phyloP scores from a whole-genome alignment of 2,329 filamentous ascomycete species.

The Sarocladiaceae sp. region DNA sequence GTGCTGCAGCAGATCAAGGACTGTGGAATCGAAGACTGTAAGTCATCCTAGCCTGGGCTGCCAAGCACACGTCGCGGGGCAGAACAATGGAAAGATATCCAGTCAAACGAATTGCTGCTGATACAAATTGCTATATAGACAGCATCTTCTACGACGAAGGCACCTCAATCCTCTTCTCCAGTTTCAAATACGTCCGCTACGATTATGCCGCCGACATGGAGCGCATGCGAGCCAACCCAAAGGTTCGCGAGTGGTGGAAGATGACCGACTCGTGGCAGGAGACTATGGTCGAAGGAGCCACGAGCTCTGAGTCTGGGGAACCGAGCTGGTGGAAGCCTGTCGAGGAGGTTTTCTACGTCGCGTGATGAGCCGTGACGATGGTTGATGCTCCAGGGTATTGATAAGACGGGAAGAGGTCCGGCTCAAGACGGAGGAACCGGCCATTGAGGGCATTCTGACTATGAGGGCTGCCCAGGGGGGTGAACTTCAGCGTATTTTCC shows the following conservation, averaged over 20 bases:
- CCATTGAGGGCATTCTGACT: no score
- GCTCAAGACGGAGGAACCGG: no score
- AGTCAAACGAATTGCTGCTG: not conserved
- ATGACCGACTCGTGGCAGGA: slow-evolving; percentile 77
- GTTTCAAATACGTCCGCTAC: slow-evolving; percentile 74
- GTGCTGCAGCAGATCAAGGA: slow-evolving; percentile 72
- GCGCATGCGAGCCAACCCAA: slow-evolving; percentile 66
- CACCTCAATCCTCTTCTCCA: slow-evolving; percentile 64
- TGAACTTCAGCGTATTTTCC: no score
- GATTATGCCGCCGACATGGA: slow-evolving; percentile 73
- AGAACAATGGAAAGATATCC: no score
- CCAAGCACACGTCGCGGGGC: no score
- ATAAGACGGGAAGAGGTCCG: no score
- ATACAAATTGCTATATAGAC: slow-evolving; percentile 42
- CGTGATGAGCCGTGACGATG: slow-evolving; percentile 31
- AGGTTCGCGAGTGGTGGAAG: slow-evolving; percentile 74
- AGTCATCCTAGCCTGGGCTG: no score
- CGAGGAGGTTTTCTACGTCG: slow-evolving; percentile 64
- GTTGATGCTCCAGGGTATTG: no score
- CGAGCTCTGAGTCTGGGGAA: slow-evolving; percentile 52
- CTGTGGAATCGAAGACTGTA: slow-evolving; percentile 71
- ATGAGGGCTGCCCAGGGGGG: no score
- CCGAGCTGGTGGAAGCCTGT: slow-evolving; percentile 66
- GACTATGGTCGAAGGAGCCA: slow-evolving; percentile 55
- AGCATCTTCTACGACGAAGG: slow-evolving; percentile 67